Evolutionary conservation across 257 asterid species (phyloP).

Genomic region (Verbena officinalis): DNA sequence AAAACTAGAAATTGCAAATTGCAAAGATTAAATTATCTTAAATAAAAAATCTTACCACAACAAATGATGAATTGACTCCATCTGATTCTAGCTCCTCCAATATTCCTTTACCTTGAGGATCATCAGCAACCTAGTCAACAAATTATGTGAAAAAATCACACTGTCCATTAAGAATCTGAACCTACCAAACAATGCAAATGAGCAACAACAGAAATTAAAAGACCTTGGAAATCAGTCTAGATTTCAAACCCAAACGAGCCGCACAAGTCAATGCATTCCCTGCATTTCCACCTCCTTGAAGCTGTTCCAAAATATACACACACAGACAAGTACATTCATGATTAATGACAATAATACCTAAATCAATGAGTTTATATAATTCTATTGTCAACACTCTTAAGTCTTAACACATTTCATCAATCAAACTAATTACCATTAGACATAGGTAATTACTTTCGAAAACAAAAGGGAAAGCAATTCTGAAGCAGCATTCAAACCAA

Average conservation of each 20-base stretch:
- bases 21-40: neutral
- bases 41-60: constrained; percentile 57
- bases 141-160: constrained; percentile 1
- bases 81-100: constrained; percentile 82
- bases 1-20: constrained; percentile 11
- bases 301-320: constrained; percentile 41
- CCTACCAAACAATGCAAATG: constrained; percentile 14
- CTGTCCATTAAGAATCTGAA: constrained; percentile 1
- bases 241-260: constrained; percentile 81
- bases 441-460: neutral
- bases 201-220: constrained; percentile 15
- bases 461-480: neutral
- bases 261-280: constrained; percentile 94
- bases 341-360: constrained; percentile 13
- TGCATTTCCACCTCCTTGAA: constrained; percentile 94
- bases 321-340: constrained; percentile 2
- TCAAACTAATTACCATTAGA: too few species aligned
- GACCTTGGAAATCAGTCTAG: constrained; percentile 90
- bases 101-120: constrained; percentile 87
- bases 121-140: constrained; percentile 76
- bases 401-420: too few species aligned
- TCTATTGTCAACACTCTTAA: too few species aligned
- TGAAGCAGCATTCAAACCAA: constrained; percentile 9
- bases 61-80: constrained; percentile 80
- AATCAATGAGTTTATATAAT: constrained; percentile 2